Evolutionary conservation across 2,329 filamentous ascomycete species (phyloP).

Genomic region (Neopestalotiopsis rosae): DNA sequence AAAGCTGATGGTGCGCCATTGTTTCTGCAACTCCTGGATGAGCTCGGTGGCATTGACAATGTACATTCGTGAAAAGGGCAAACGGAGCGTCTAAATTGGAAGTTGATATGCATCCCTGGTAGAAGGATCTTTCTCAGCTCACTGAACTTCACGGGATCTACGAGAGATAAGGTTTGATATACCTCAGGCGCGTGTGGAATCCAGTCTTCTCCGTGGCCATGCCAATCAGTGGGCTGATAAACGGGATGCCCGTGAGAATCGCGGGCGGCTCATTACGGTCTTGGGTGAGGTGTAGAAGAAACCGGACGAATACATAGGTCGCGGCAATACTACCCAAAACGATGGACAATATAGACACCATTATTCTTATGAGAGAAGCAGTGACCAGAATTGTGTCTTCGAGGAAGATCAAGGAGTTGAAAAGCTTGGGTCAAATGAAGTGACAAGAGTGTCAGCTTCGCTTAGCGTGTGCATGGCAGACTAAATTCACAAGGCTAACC

Average conservation of each 20-base stretch:
- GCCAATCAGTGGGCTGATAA: slow-evolving; percentile 30
- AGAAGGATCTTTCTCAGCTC: neutral
- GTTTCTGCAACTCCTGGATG: slow-evolving; percentile 31
- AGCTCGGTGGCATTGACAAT: slow-evolving; percentile 31
- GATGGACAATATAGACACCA: neutral
- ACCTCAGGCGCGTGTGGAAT: slow-evolving; percentile 26
- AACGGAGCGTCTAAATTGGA: slow-evolving; percentile 33
- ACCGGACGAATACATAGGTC: slow-evolving; percentile 25
- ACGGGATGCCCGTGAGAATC: slow-evolving; percentile 28
- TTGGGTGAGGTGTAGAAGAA: slow-evolving; percentile 30
- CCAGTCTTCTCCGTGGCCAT: slow-evolving; percentile 26
- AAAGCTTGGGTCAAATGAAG: neutral
- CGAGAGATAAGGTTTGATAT: slow-evolving; percentile 12
- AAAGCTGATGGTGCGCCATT: slow-evolving; percentile 34
- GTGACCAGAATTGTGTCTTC: neutral
- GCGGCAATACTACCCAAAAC: neutral
- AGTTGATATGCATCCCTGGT: slow-evolving; percentile 15
- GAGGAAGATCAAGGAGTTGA: neutral
- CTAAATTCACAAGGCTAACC: neutral
- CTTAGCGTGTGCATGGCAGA: neutral
- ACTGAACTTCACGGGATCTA: neutral
- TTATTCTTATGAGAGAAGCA: neutral
- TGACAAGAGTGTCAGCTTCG: neutral
- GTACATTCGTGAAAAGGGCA: slow-evolving; percentile 32
- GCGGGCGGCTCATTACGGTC: slow-evolving; percentile 30